A percentile compares a stretch with the other conserved stretches of the same genome.
Evolutionary conservation across 179 eudicot species (phyloP).

Genomic region (Vitellaria paradoxa): DNA sequence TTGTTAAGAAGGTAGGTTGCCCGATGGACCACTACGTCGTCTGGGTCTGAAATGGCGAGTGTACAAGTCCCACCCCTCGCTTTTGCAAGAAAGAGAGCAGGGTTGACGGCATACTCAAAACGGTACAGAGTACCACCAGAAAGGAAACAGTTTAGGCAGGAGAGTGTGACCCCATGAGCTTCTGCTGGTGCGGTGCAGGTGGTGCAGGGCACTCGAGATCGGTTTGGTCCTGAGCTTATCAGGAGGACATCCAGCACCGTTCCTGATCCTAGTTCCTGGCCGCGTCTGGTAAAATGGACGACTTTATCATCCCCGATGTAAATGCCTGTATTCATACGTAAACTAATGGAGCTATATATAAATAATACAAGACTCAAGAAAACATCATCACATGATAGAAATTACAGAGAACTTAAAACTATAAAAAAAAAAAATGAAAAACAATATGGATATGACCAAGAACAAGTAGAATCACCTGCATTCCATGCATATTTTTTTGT

Average conservation of each 20-base stretch:
- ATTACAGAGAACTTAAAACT: no score
- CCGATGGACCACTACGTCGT: conserved; percentile 50
- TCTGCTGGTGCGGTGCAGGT: conserved; percentile 50
- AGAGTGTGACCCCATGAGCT: conserved; percentile 47
- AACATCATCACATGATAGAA: no score
- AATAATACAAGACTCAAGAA: no score
- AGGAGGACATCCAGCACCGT: conserved; percentile 57
- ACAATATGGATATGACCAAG: no score
- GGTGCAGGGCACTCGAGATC: conserved; percentile 44
- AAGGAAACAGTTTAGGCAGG: conserved; percentile 75
- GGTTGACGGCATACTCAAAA: conserved; percentile 52
- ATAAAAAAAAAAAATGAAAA: no score
- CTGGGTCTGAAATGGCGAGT: conserved; percentile 50
- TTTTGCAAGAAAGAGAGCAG: conserved; percentile 52
- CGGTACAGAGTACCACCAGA: conserved; percentile 59
- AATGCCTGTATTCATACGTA: conserved; percentile 34
- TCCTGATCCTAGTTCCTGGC: conserved; percentile 79
- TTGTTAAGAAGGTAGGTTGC: conserved; percentile 60
- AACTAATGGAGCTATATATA: no score
- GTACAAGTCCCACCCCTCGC: conserved; percentile 83
- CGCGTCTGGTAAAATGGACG: conserved; percentile 74
- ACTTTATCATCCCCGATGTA: conserved; percentile 64
- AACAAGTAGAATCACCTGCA: no score
- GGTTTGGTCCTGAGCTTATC: conserved; percentile 59
- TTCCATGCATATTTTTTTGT: no score